A percentile compares a stretch with the other conserved stretches of the same genome.
These are phyloP conservation scores for Lasiodiplodia sp. DNA, from an alignment of 2,329 filamentous ascomycete species.

Conservation along the genomic window DNA sequence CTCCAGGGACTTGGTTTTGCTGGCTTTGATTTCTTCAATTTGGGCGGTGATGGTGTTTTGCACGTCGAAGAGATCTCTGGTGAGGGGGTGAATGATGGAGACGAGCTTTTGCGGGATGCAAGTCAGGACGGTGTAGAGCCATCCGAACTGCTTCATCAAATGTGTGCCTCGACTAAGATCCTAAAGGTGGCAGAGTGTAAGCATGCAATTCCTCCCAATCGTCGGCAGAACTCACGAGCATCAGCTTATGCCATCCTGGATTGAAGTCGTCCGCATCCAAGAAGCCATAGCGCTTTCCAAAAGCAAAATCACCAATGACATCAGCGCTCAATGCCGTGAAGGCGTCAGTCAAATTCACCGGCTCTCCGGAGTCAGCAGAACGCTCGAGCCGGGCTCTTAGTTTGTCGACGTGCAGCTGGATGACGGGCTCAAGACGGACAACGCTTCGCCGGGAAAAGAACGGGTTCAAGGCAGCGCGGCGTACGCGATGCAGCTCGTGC, in stretches of 20 bases:
- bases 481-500: slow-evolving; percentile 44
- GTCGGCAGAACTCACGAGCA: slow-evolving; percentile 33
- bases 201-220: background rate
- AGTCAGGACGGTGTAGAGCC: slow-evolving; percentile 32
- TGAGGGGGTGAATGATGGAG: slow-evolving; percentile 37
- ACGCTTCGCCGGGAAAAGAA: slow-evolving; percentile 45
- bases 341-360: slow-evolving; percentile 36
- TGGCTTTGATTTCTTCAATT: slow-evolving; percentile 37
- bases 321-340: slow-evolving; percentile 35
- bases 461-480: slow-evolving; percentile 42
- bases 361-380: slow-evolving; percentile 25
- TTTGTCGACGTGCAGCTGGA: slow-evolving; percentile 33
- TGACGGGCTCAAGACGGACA: slow-evolving; percentile 34
- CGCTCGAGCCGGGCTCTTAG: slow-evolving; percentile 32
- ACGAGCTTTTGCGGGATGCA: slow-evolving; percentile 35
- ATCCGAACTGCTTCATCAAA: slow-evolving; percentile 39
- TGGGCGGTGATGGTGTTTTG: slow-evolving; percentile 39
- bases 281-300: slow-evolving; percentile 36
- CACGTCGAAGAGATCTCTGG: slow-evolving; percentile 37
- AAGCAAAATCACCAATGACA: slow-evolving; percentile 32
- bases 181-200: slow-evolving; percentile 15
- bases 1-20: slow-evolving; percentile 23
- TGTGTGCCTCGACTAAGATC: slow-evolving; percentile 39
- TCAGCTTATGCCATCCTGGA: slow-evolving; percentile 34
- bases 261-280: slow-evolving; percentile 35